These are phyloP conservation scores for Penicillium oxalicum DNA, from an alignment of 2,329 filamentous ascomycete genomes.

Conservation along the genomic window DNA sequence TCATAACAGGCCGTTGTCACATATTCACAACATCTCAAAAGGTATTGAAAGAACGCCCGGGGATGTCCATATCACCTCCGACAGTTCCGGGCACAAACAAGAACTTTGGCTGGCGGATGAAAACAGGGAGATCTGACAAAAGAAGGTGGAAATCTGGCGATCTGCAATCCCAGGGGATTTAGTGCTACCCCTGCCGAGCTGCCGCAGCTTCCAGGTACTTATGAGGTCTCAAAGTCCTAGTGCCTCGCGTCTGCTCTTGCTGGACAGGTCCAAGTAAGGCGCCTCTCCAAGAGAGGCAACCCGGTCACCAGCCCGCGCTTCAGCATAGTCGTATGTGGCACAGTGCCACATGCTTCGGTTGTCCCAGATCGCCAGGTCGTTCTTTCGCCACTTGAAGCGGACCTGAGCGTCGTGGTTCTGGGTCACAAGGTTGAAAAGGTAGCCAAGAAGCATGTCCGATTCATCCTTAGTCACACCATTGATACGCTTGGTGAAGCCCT, in stretches of 20 bases:
- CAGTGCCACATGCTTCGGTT: constrained; percentile 52
- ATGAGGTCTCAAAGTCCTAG: constrained; percentile 4
- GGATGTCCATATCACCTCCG: no score
- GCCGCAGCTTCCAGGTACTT: no score
- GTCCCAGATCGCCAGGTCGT: constrained; percentile 43
- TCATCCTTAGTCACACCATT: constrained; percentile 31
- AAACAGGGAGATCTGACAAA: no score
- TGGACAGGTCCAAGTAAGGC: constrained; percentile 48
- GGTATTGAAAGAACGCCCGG: no score
- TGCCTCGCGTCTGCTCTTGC: constrained; percentile 25
- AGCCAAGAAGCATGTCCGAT: constrained; percentile 27
- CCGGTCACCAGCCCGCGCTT: constrained; percentile 44
- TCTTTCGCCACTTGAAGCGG: constrained; percentile 32
- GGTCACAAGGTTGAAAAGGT: constrained; percentile 33
- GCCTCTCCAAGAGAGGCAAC: constrained; percentile 52
- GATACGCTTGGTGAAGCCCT: constrained; percentile 26
- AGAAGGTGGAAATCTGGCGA: no score
- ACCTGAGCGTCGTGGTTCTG: constrained; percentile 42
- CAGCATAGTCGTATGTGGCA: constrained; percentile 49
- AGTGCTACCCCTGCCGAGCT: no score
- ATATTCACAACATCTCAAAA: no score
- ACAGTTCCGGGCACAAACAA: no score
- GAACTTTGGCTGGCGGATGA: no score
- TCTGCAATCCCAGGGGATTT: no score
- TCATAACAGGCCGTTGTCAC: no score